Conservation (phyloP, 2,329 filamentous ascomycete genomes). For the Pseudogymnoascus sp. region DNA sequence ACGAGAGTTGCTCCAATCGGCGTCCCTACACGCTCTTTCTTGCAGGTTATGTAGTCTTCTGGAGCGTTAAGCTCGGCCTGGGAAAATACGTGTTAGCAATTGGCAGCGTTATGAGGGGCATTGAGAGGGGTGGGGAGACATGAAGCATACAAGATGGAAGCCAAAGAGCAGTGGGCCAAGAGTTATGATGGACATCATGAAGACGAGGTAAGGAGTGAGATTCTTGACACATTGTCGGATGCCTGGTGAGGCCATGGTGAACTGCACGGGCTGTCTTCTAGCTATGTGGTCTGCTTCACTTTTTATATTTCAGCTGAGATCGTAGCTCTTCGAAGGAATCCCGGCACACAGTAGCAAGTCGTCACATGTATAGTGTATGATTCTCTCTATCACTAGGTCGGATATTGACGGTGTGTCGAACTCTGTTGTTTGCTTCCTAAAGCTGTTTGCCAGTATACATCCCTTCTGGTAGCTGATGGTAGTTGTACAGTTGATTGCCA, state of each 20-base stretch:
- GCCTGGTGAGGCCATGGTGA: constrained; percentile 25
- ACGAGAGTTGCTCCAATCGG: constrained; percentile 19
- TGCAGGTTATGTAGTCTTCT: constrained; percentile 86
- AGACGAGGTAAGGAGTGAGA: constrained; percentile 68
- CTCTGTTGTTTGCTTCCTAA: background rate
- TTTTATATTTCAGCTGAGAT: background rate
- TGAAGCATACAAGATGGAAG: constrained; percentile 66
- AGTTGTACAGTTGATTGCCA: background rate
- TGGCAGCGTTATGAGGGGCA: constrained; percentile 1
- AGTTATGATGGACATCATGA: constrained; percentile 67
- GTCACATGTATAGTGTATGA: constrained; percentile 2
- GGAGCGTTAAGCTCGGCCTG: constrained; percentile 93
- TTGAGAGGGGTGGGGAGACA: constrained; percentile 12
- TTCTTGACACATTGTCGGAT: constrained; percentile 26
- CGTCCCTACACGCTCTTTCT: constrained; percentile 45
- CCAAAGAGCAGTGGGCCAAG: constrained; percentile 90
- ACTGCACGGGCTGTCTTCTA: background rate
- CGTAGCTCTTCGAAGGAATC: background rate
- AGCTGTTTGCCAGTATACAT: background rate
- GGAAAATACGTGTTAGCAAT: background rate
- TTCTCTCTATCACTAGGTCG: background rate
- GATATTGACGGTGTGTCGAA: background rate
- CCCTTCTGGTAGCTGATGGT: background rate
- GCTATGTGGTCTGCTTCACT: background rate
- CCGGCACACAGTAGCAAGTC: background rate